Base-by-base conservation (phyloP, 169 alveolate species). In the Prorocentrum cordatum region DNA sequence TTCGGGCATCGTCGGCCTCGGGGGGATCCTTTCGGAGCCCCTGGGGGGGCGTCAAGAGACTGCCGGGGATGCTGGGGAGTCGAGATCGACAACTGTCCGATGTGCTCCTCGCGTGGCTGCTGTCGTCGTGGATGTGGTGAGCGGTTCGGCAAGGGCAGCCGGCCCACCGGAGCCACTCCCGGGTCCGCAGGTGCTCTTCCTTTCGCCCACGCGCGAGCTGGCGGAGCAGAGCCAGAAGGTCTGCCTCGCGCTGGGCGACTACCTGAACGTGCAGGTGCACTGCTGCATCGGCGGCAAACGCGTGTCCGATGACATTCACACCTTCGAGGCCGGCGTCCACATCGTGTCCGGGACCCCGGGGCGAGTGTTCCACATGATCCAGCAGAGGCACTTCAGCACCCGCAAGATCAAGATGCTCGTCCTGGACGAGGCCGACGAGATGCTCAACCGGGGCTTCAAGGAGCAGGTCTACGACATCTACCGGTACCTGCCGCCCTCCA, bases 381-480 rank as follows among this genome's bases (percentile, higher is more conserved):
- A 96, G 70, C 96, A 98, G 91, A 95, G 98, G 47, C 98, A 97
- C 92, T 95, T 98, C 87, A 95, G 95, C 90, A 98, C 99, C 27
- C 16, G 9, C 42, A 27, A 96, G 93, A 92, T 98, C 73, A 98
- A 97, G 94, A 95, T 97, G 97, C 94, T 98, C 86, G 94, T 98
- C 42, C 93, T 98, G 33, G 99, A 98, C 87, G 99, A 98, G 93
- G 99, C 99, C 45, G 99, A 98, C 92, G 99, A 98, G 95, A 97
- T 98, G 99, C 93, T 98, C 45, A 96, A 95, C 75, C 68, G 86
- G 1, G 86, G 86, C 70, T 75, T 75, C 86, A 94, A 59, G 58
- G 72, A 77, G 71, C 86, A 75, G 88, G 97, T 97, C 36, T 97
- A 98, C 94, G 99, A 98, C 92, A 97, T 97, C 70, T 98, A 97